These are phyloP conservation scores for Cladosporium sp. DNA, from an alignment of 2,329 filamentous ascomycete species.

Conservation along the genomic window DNA sequence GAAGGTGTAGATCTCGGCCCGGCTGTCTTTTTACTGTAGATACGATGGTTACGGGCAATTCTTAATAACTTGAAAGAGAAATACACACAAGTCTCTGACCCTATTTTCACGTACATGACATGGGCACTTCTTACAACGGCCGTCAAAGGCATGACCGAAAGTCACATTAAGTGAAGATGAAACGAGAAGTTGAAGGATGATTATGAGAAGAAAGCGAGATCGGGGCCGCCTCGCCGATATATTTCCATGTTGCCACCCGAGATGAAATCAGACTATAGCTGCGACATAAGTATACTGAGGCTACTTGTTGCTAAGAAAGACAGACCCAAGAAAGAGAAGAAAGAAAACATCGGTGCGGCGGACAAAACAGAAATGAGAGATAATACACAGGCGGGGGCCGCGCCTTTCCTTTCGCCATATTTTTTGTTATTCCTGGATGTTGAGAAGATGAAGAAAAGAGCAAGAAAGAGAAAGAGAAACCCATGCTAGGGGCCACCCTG, in stretches of 20 bases:
- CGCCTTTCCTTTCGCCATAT: not conserved
- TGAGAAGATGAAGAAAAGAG: not conserved
- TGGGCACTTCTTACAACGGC: no score
- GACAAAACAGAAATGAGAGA: not conserved
- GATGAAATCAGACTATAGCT: not conserved
- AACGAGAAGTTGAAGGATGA: no score
- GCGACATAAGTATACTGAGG: not conserved
- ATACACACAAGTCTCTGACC: no score
- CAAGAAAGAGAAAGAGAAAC: not conserved
- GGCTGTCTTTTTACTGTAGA: not conserved
- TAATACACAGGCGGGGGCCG: conserved; percentile 8
- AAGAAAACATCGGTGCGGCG: not conserved
- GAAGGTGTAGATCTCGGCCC: not conserved
- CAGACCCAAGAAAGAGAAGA: not conserved
- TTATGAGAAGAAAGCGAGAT: not conserved
- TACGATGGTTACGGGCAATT: not conserved
- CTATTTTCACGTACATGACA: no score
- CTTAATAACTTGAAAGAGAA: no score
- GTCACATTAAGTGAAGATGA: no score
- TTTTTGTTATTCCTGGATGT: not conserved
- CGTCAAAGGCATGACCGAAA: no score
- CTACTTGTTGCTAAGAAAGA: not conserved
- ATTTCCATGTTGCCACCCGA: not conserved
- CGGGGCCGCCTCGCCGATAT: conserved; percentile 7
- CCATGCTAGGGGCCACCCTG: not conserved